Percentiles rank a stretch among this genome's conserved stretches.
Conservation (phyloP, 306 rosid genomes). For the Fagus sylvatica region DNA sequence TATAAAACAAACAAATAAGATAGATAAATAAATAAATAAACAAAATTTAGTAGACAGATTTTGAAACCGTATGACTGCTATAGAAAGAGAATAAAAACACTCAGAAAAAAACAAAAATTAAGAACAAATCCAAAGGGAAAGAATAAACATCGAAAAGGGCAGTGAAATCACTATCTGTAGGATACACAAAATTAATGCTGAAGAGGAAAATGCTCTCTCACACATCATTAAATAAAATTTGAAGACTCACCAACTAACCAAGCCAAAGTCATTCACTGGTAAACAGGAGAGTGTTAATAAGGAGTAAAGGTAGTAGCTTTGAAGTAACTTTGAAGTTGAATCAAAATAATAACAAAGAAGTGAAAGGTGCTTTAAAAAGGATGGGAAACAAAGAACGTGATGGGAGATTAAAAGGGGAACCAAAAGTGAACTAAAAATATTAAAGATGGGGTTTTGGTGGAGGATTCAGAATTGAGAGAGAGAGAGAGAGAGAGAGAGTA, state of each 20-base stretch:
- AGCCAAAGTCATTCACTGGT: background rate
- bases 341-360: slow-evolving; percentile 5
- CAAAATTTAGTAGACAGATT: slow-evolving; percentile 29
- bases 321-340: background rate
- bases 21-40: slow-evolving; percentile 16
- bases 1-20: background rate
- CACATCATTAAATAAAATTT: slow-evolving; percentile 26
- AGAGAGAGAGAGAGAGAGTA: slow-evolving; percentile 6
- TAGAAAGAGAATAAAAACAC: slow-evolving; percentile 46
- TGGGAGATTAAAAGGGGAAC: slow-evolving; percentile 1
- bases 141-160: slow-evolving; percentile 82
- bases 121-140: slow-evolving; percentile 63
- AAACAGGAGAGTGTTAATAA: background rate
- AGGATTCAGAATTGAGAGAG: slow-evolving; percentile 28
- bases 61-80: slow-evolving; percentile 33
- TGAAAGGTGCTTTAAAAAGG: background rate
- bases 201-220: slow-evolving; percentile 5
- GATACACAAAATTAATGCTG: slow-evolving; percentile 39
- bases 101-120: slow-evolving; percentile 63
- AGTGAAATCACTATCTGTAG: slow-evolving; percentile 55
- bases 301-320: background rate
- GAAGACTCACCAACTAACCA: slow-evolving; percentile 39
- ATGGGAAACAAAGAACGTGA: slow-evolving; percentile 16
- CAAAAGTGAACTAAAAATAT: slow-evolving; percentile 16
- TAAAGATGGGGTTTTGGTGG: slow-evolving; percentile 27